phyloP scores from a whole-genome alignment of 306 rosid species.

The Abrus precatorius region DNA sequence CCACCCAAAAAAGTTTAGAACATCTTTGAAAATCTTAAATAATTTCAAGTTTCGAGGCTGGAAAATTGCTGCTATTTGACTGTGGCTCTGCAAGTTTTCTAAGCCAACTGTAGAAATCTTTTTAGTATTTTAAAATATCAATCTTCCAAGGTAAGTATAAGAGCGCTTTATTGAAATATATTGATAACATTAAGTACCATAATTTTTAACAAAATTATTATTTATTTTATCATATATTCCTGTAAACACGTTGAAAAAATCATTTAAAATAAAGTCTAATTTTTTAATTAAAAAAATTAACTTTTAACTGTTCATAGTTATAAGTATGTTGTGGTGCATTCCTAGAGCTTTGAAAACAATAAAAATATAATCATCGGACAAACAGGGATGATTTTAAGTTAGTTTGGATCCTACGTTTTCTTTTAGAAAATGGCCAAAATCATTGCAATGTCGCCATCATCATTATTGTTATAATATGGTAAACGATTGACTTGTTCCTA shows the following conservation, averaged over 20 bases:
- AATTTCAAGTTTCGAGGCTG: background rate
- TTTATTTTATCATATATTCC: no score
- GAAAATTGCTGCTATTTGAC: conserved; percentile 25
- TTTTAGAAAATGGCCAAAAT: conserved; percentile 1
- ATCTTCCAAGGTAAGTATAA: no score
- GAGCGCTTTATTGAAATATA: no score
- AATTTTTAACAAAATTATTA: no score
- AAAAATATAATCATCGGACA: background rate
- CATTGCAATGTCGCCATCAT: conserved; percentile 21
- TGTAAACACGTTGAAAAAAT: no score
- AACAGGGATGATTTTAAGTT: conserved; percentile 9
- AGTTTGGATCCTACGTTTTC: conserved; percentile 37
- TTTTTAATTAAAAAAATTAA: background rate
- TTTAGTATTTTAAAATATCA: no score
- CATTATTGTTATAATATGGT: conserved; percentile 16
- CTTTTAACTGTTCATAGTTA: background rate
- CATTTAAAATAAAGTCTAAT: no score
- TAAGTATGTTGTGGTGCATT: background rate
- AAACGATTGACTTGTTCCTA: conserved; percentile 29
- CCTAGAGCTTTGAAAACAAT: conserved; percentile 30
- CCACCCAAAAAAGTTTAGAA: background rate
- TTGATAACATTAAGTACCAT: no score
- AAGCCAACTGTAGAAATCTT: background rate
- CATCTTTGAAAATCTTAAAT: background rate
- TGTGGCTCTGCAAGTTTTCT: background rate